A percentile compares a stretch with the other conserved stretches of the same genome.
These are phyloP conservation scores for Daedaleopsis sinensis DNA, from an alignment of 768 basidiomycete species.

Conservation along the genomic window DNA sequence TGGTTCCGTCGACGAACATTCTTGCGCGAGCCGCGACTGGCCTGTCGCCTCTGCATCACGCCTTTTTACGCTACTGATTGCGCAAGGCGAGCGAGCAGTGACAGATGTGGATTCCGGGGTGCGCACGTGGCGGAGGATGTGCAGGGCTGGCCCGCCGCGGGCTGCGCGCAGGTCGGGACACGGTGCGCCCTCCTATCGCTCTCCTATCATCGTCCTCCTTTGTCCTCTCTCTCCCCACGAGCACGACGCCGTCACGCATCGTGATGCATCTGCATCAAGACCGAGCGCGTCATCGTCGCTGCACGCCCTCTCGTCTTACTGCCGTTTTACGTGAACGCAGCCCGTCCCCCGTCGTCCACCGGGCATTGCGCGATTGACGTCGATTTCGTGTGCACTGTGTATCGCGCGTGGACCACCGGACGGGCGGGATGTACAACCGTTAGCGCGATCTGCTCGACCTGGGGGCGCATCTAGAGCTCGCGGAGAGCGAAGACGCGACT, in stretches of 20 bases:
- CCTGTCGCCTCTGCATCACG: too few relatives aligned
- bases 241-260: too few relatives aligned
- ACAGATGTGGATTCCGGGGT: background rate
- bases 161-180: slow-evolving; percentile 12
- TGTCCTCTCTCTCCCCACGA: background rate
- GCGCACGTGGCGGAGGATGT: background rate
- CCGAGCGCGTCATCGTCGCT: slow-evolving; percentile 2
- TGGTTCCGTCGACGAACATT: too few relatives aligned
- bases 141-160: background rate
- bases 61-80: too few relatives aligned
- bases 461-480: too few relatives aligned
- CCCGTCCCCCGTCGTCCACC: background rate
- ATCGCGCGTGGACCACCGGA: too few relatives aligned
- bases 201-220: slow-evolving; percentile 7
- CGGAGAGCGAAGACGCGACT: too few relatives aligned
- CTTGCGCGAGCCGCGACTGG: too few relatives aligned
- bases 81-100: background rate
- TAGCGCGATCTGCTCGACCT: background rate
- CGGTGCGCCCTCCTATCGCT: slow-evolving; percentile 20
- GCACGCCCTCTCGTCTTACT: background rate
- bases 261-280: slow-evolving; percentile 7
- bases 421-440: slow-evolving; percentile 10
- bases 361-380: too few relatives aligned
- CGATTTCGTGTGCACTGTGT: too few relatives aligned
- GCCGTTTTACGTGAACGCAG: slow-evolving; percentile 6